Percentiles rank a stretch among this genome's conserved stretches.
Evolutionary conservation across 169 alveolate species (phyloP).

Genomic region (Eimeria praecox): DNA sequence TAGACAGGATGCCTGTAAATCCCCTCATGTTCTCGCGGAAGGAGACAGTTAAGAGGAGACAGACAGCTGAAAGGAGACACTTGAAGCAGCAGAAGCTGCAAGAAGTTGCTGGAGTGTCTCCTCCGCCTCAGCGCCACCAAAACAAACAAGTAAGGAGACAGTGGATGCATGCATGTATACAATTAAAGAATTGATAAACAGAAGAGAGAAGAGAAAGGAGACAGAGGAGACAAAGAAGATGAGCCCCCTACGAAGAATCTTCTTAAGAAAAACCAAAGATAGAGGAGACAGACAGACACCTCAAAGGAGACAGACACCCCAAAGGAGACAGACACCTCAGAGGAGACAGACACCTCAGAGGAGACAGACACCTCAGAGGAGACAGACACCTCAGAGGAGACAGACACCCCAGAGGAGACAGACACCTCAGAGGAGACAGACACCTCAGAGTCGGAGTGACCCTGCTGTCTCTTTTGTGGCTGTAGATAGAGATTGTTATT

Average conservation of each 20-base stretch:
- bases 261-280: too few species aligned
- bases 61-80: neutral
- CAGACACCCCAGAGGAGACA: neutral
- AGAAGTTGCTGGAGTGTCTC: too few species aligned
- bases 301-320: neutral
- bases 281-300: neutral
- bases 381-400: neutral
- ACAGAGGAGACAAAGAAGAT: neutral
- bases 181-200: neutral
- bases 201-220: neutral
- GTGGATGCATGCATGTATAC: neutral
- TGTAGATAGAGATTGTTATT: neutral
- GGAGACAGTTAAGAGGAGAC: constrained; percentile 14
- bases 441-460: neutral
- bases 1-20: neutral
- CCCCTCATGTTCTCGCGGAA: too few species aligned
- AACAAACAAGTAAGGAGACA: neutral
- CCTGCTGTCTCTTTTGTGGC: neutral
- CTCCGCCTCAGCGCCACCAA: neutral
- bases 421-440: neutral
- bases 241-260: too few species aligned
- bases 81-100: neutral
- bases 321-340: neutral
- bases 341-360: neutral
- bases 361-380: neutral